Base-by-base conservation (phyloP, 345 rosid genomes). In the Salix arbutifolia region DNA sequence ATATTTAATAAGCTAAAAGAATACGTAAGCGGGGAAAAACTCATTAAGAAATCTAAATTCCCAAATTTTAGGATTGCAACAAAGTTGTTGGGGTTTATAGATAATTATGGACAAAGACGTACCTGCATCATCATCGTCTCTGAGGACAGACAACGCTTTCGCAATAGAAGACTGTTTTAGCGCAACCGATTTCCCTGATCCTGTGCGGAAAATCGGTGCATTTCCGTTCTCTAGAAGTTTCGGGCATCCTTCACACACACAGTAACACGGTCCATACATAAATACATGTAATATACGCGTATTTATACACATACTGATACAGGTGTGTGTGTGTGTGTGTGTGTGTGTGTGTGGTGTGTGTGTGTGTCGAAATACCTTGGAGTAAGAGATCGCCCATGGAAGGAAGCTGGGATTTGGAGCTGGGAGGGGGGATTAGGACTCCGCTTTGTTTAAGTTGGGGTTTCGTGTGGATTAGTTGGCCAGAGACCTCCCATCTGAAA, bases 371-470 rank as follows among this genome's bases (percentile, higher is more conserved):
- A 30, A 23, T 67, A 91, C 99, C 96, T 83, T 86, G 85, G 67
- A 81, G 85, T 84, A 91, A 78, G 66, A 91, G 88, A 84, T 91
- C 97, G 58, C 89, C 68, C 94, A 84, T 86, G 48, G 93, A 91
- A 80, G 94, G 88, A 70, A 40, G 84, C 77, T 75, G 85, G 33
- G 78, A 48, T 72, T 62, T 7, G 6, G 88, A 74, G 21, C 69
- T 69, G 60, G 35, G 77, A 13, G 62, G 46, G 30, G 78, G 62
- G 61, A 68, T 65, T 56, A 82, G 84, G 69, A 76, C 72, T 31
- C 72, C 81, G 25, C 71, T 75, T 8, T 65, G 67, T 56, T 56
- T 58, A 25, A 48, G 85, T 23, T 33, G 70, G 6, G 80, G 67
- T 69, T 76, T 71, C 28, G 79, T 44, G 8, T 25, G 80, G 42